Evolutionary conservation across 2,329 filamentous ascomycete species (phyloP).

Genomic region (Colletotrichum lentis): DNA sequence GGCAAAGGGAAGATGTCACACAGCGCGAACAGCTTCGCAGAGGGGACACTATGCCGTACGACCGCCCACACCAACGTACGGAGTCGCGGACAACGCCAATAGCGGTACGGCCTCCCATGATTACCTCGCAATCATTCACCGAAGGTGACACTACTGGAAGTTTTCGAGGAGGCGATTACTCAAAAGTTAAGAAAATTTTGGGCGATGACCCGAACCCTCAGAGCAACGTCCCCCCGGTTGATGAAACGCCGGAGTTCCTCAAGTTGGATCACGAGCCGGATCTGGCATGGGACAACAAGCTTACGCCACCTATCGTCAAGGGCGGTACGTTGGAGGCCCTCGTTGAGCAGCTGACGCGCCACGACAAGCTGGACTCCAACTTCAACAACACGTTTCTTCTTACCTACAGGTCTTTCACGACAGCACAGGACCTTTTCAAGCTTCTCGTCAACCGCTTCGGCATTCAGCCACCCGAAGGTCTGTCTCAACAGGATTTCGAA

Average conservation of each 20-base stretch:
- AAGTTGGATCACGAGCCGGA: constrained; percentile 88
- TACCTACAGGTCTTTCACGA: constrained; percentile 95
- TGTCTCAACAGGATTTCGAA: constrained; percentile 79
- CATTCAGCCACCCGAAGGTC: constrained; percentile 86
- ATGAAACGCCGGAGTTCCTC: constrained; percentile 85
- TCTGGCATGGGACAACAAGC: constrained; percentile 87
- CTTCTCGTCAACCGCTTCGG: constrained; percentile 90
- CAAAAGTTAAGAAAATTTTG: constrained; percentile 72
- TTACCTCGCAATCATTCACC: constrained; percentile 69
- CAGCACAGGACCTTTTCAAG: constrained; percentile 89
- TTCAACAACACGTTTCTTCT: constrained; percentile 99
- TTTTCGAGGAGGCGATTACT: constrained; percentile 67
- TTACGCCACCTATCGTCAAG: constrained; percentile 77
- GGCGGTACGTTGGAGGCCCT: constrained; percentile 88
- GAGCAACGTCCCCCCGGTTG: constrained; percentile 59
- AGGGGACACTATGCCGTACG: constrained; percentile 65
- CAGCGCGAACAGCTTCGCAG: constrained; percentile 64
- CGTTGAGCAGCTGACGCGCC: constrained; percentile 93
- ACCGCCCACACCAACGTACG: constrained; percentile 62
- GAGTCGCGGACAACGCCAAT: constrained; percentile 58
- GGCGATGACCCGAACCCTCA: constrained; percentile 69
- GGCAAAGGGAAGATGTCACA: constrained; percentile 56
- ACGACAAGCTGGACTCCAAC: constrained; percentile 92
- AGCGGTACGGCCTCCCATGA: constrained; percentile 55
- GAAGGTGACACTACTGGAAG: constrained; percentile 66